Evolutionary conservation across 2,329 filamentous ascomycete genomes (phyloP).

Genomic region (Alternaria triticimaculans): DNA sequence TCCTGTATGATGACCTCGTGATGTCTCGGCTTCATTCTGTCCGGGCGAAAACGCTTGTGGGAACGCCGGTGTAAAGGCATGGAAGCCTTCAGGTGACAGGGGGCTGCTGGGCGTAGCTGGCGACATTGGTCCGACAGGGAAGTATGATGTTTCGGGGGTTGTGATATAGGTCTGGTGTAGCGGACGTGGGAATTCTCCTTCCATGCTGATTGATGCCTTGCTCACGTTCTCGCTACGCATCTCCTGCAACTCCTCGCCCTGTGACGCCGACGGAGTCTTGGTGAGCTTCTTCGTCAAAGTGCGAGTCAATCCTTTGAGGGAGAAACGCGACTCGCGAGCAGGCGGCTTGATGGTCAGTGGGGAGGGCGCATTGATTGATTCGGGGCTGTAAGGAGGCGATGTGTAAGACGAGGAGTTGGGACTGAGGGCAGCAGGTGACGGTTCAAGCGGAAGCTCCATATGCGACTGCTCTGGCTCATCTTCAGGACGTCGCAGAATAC

Average conservation of each 20-base stretch:
- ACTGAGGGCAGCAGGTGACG: constrained; percentile 34
- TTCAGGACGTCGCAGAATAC: constrained; percentile 33
- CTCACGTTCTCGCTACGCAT: constrained; percentile 17
- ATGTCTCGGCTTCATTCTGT: constrained; percentile 13
- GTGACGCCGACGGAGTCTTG: constrained; percentile 16
- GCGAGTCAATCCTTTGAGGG: constrained; percentile 39
- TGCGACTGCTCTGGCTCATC: constrained; percentile 19
- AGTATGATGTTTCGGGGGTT: constrained; percentile 23
- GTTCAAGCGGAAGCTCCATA: constrained; percentile 29
- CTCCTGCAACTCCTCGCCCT: constrained; percentile 35
- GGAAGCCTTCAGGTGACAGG: constrained; percentile 5
- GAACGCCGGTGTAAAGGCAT: neutral
- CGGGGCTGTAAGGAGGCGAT: constrained; percentile 34
- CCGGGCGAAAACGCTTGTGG: constrained; percentile 4
- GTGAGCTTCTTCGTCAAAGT: constrained; percentile 35
- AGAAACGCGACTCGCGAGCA: constrained; percentile 37
- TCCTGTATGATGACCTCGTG: neutral
- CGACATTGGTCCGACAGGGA: constrained; percentile 25
- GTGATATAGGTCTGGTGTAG: constrained; percentile 27
- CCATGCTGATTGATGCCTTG: constrained; percentile 17
- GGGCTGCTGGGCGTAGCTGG: constrained; percentile 26
- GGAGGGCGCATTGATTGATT: constrained; percentile 28
- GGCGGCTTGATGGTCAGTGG: constrained; percentile 25
- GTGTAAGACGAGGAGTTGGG: constrained; percentile 37
- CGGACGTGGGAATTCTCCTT: constrained; percentile 27